Evolutionary conservation across 257 asterid genomes (phyloP).

Genomic region (Fraxinus americana): DNA sequence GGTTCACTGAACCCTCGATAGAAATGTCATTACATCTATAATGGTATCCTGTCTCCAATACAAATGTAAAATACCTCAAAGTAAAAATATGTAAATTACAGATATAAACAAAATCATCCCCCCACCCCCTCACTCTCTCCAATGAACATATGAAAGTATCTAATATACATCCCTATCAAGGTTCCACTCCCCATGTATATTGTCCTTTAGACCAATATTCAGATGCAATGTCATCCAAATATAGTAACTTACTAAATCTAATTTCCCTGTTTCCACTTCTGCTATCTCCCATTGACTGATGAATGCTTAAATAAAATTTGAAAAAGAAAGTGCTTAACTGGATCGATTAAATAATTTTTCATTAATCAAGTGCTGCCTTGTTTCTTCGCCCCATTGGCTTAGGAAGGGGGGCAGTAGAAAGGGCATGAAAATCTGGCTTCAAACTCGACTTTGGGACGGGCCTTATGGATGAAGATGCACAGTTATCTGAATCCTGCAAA

Average conservation of each 20-base stretch:
- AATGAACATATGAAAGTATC: background rate
- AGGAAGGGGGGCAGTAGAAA: constrained; percentile 65
- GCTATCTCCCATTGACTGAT: background rate
- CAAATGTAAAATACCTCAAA: background rate
- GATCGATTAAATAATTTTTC: background rate
- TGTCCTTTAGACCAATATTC: background rate
- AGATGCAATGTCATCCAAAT: background rate
- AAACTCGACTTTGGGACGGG: constrained; percentile 67
- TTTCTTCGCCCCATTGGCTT: constrained; percentile 31
- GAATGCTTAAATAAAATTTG: background rate
- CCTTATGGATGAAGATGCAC: constrained; percentile 64
- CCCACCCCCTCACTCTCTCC: background rate
- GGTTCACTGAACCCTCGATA: background rate
- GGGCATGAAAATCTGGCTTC: constrained; percentile 74
- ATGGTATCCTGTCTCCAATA: background rate
- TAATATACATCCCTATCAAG: constrained; percentile 1
- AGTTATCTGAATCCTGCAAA: constrained; percentile 67
- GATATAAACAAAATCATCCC: background rate
- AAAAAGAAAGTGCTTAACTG: background rate
- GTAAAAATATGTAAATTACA: background rate
- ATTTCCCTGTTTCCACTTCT: background rate
- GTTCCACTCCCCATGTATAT: background rate
- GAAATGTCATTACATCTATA: background rate
- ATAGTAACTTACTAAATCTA: background rate
- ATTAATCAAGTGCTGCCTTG: constrained; percentile 17